These are phyloP conservation scores for Neopestalotiopsis rosae DNA, from an alignment of 2,329 filamentous ascomycete species.

Conservation along the genomic window DNA sequence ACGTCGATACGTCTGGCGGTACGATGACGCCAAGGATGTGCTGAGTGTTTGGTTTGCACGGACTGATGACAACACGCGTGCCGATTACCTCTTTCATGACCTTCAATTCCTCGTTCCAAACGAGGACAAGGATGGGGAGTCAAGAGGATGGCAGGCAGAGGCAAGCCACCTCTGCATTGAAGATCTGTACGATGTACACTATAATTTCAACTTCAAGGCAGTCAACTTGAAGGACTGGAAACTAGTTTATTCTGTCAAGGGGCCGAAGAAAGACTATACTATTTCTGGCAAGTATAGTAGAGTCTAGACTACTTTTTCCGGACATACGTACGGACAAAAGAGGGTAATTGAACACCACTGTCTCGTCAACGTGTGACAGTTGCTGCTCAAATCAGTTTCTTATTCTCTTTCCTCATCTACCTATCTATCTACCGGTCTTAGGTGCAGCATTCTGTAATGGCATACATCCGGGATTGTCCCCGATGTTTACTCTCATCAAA, in stretches of 20 bases:
- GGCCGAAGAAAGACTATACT: slow-evolving; percentile 76
- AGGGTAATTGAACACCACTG: no score
- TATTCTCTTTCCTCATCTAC: background rate
- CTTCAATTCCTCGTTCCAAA: slow-evolving; percentile 62
- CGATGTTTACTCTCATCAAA: background rate
- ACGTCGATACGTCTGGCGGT: slow-evolving; percentile 75
- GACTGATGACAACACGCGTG: slow-evolving; percentile 62
- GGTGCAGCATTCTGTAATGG: background rate
- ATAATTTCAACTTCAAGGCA: slow-evolving; percentile 68
- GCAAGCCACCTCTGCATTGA: slow-evolving; percentile 73
- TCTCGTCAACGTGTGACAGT: no score
- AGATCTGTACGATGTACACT: slow-evolving; percentile 74
- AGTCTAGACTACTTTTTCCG: background rate
- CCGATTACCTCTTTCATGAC: slow-evolving; percentile 78
- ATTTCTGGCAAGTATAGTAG: slow-evolving; percentile 56
- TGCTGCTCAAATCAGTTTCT: background rate
- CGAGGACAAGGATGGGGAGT: slow-evolving; percentile 19
- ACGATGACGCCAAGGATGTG: slow-evolving; percentile 62
- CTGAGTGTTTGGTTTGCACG: slow-evolving; percentile 78
- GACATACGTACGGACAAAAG: no score
- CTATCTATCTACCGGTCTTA: background rate
- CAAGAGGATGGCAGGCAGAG: slow-evolving; percentile 64
- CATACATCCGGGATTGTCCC: background rate
- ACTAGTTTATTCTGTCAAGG: slow-evolving; percentile 69
- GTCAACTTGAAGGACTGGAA: slow-evolving; percentile 63